Conservation (phyloP, 164 flowering plant genomes). For the Berberis thunbergii region DNA sequence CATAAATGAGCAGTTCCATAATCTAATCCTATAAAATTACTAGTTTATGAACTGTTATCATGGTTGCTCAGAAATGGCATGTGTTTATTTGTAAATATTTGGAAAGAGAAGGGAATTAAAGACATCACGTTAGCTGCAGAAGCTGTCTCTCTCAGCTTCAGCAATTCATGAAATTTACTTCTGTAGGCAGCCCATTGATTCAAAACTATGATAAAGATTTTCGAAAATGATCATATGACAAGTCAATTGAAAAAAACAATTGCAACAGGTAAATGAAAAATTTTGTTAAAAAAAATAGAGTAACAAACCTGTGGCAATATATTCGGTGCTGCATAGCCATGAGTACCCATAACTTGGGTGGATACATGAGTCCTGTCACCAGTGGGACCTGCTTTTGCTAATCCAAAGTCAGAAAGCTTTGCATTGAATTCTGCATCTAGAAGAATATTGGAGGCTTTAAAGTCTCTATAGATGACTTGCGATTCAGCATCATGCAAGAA, state of each 20-base stretch:
- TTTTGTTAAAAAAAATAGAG: not conserved
- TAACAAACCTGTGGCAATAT: constrained; percentile 41
- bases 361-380: constrained; percentile 46
- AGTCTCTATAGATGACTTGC: constrained; percentile 80
- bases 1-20: not conserved
- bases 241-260: constrained; percentile 32
- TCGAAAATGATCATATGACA: constrained; percentile 15
- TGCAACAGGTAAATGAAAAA: not conserved
- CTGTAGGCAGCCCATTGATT: not conserved
- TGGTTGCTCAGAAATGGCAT: not conserved
- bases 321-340: constrained; percentile 57
- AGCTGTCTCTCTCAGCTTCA: no score
- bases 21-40: not conserved
- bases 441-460: constrained; percentile 82
- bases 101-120: no score
- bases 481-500: constrained; percentile 73
- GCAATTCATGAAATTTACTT: not conserved
- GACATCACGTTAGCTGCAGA: not conserved
- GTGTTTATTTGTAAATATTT: no score
- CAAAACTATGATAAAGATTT: constrained; percentile 4
- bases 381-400: constrained; percentile 54
- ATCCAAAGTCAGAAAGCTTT: constrained; percentile 54
- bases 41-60: not conserved
- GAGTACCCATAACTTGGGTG: constrained; percentile 51
- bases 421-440: constrained; percentile 61